Base-by-base conservation (phyloP, 495 filamentous ascomycete species). In the Xylaria venustula region DNA sequence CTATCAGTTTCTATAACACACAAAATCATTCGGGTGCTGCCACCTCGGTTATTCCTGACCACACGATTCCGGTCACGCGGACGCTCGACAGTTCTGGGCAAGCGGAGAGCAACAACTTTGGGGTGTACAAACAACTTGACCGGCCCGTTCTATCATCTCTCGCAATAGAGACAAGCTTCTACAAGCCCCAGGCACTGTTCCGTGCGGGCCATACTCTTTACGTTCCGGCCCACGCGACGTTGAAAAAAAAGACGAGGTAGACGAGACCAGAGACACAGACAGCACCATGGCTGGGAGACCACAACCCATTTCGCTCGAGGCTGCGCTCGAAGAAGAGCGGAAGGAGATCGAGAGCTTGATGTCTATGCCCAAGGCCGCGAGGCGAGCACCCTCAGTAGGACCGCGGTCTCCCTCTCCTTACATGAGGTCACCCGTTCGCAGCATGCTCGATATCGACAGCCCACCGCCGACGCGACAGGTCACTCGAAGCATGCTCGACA, bases 311-410 rank as follows among this genome's bases (percentile, higher is more conserved):
- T 90, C 89, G 62, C 82, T 90, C 58, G 87, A 90, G 77, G 79
- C 85, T 22, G 84, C 86, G 53, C 78, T 90, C 46, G 88, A 91
- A 67, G 85, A 91, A 73, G 89, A 92, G 76, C 81, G 86, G 46
- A 80, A 79, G 58, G 89, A 89, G 74, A 82, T 91, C 42, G 77
- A 91, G 64, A 84, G 82, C 56, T 73, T 89, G 45, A 73, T 91
- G 19, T 83, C 62, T 47, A 58, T 74, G 69, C 56, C 61, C 22
- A 64, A 62, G 23, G 23, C 32, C 20, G 37, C 76, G 62, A 67
- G 70, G 47, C 71, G 75, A 57, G 60, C 72, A 37, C 74, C 73
- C 37, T 69, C 73, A n/a, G 52, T 67, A 14, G 73, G 62, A 4
- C 72, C 59, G 5, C 64, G 75, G 65, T 79, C 82, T 17, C 75